phyloP scores from a whole-genome alignment of 1,139 yeast genomes.

The Scheffersomyces insectosa region DNA sequence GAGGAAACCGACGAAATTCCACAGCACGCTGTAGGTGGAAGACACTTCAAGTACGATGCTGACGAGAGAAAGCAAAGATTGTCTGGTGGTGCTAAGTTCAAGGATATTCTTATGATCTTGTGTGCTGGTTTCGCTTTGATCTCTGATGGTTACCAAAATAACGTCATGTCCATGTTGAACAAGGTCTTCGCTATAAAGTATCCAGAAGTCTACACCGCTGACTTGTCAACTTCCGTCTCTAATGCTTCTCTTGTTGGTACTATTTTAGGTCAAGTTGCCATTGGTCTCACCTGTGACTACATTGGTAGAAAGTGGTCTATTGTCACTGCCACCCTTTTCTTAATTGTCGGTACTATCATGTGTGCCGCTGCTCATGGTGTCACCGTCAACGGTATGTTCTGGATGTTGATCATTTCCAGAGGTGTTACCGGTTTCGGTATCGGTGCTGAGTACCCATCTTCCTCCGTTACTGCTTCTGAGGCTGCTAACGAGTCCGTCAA shows the following conservation, averaged over 20 bases:
- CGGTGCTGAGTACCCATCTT: constrained; percentile 77
- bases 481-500: constrained; percentile 66
- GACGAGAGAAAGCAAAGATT: constrained; percentile 35
- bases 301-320: constrained; percentile 62
- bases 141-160: constrained; percentile 66
- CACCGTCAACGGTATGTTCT: constrained; percentile 57
- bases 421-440: constrained; percentile 75
- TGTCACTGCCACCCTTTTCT: constrained; percentile 51
- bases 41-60: constrained; percentile 28
- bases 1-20: background rate
- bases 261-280: constrained; percentile 54
- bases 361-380: constrained; percentile 61
- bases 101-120: constrained; percentile 42
- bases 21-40: background rate
- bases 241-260: constrained; percentile 61
- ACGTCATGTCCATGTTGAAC: constrained; percentile 61
- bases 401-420: constrained; percentile 71
- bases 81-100: constrained; percentile 25
- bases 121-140: constrained; percentile 62
- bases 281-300: constrained; percentile 59
- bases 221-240: constrained; percentile 56
- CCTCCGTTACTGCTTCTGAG: constrained; percentile 69
- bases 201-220: constrained; percentile 41
- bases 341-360: constrained; percentile 55
- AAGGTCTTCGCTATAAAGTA: constrained; percentile 47